Evolutionary conservation across 805 yeast genomes (phyloP), one percentile per base, ranked within the genome.

Genomic region (Vanderwaltozyma tropicalis): DNA sequence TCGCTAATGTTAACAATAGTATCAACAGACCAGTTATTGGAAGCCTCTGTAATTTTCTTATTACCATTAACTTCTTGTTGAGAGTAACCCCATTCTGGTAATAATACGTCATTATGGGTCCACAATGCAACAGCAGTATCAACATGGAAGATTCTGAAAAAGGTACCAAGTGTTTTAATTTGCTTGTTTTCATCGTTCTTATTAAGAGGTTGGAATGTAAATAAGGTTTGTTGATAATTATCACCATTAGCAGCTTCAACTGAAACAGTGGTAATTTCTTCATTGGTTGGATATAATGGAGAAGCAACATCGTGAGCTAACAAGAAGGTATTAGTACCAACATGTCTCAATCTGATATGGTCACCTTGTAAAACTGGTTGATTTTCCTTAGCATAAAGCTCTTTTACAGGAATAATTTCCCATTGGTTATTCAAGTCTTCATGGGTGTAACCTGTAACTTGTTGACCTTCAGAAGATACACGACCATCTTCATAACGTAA

Each of bases 41-140:
- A 73, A 12, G 67, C 48, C 34, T 82, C 94, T 27, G 59, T 72
- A 16, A 80, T 57, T 57, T 85, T 80, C 60, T 92, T 92, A 67
- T 83, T 85, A 56, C 98, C 98, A 57, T 92, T 86, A 41, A 92
- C 87, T 64, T 92, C 99, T 57, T 80, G 87, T 58, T 92, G 97
- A 37, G 67, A 64, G 57, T 77, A 83, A 1, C 82, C 98, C 99
- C 99, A 92, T 13, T 85, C 96, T 15, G 99, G 98, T 41, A 92
- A 73, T 31, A 75, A 57, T 41, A 72, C 78, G 52, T 84, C 95
- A 50, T 79, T 71, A 53, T 85, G 95, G 5, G 96, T 81, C 94
- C 95, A 88, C 75, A 92, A 72, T 15, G 95, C 89, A 32, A 94
- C 97, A 35, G 81, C 74, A 1, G 96, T 84, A 39, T 81, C 87